These are phyloP conservation scores for Globisporangium echinulatum DNA, from an alignment of 352 stramenopile genomes.

Conservation along the genomic window DNA sequence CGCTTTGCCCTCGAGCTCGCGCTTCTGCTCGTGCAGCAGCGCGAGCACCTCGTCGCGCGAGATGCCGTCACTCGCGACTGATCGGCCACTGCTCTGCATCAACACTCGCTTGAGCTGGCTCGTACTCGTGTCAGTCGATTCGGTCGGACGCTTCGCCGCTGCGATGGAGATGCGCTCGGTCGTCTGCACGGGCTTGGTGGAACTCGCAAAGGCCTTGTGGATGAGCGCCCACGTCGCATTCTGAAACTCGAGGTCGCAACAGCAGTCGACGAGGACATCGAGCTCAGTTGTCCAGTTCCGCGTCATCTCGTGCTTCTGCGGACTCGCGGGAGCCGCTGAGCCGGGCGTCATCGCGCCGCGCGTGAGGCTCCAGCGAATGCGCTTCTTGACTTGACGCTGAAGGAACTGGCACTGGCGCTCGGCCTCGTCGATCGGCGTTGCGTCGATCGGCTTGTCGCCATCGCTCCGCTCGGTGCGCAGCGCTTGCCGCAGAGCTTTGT, in stretches of 20 bases:
- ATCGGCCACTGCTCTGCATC: background rate
- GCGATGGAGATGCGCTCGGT: background rate
- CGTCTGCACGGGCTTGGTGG: background rate
- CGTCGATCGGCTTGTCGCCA: background rate
- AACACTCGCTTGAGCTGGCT: constrained; percentile 4
- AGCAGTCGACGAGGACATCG: constrained; percentile 20
- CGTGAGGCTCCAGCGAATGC: constrained; percentile 5
- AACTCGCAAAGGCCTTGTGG: constrained; percentile 13
- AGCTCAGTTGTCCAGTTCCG: constrained; percentile 5
- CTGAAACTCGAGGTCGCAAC: constrained; percentile 24
- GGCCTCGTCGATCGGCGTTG: constrained; percentile 14
- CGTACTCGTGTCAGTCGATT: background rate
- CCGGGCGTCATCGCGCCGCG: constrained; percentile 5
- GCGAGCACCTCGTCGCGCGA: constrained; percentile 7
- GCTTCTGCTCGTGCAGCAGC: constrained; percentile 10
- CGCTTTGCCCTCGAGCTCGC: constrained; percentile 8
- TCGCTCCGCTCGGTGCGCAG: constrained; percentile 1
- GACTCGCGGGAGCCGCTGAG: background rate
- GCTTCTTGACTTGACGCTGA: constrained; percentile 15
- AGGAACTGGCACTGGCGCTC: constrained; percentile 21
- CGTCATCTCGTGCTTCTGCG: constrained; percentile 9
- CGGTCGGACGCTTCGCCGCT: background rate
- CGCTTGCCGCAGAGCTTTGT: constrained; percentile 17
- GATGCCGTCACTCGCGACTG: background rate
- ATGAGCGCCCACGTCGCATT: constrained; percentile 19